Base-by-base conservation (phyloP, 495 filamentous ascomycete genomes). In the Annulohypoxylon bovei region DNA sequence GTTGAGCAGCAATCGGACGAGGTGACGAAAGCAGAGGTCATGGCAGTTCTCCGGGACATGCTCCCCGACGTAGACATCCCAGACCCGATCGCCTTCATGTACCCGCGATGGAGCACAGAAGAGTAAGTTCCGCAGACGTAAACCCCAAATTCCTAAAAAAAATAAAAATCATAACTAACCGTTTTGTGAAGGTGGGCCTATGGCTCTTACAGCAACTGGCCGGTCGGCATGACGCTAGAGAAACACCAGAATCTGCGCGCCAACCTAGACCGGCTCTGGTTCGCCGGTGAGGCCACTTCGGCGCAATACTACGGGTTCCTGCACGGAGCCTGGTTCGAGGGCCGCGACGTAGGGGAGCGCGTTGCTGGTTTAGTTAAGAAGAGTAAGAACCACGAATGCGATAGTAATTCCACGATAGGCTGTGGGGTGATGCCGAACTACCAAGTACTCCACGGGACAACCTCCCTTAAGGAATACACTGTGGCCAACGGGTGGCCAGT, bases 121-220 rank as follows among this genome's bases (percentile, higher is more conserved):
- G 86, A 88, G 14, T 73, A 12, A 73, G 70, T 62, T n/a, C 30
- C 2, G 11, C 8, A 54, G 3, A 37, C 7, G 2, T 46, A 2
- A 27, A 27, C 42, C 28, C 25, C 11, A 16, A 33, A 35, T 25
- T 11, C 20, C 7, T 20, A 1, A 7, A 20, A 35, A 1, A n/a
- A n/a, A n/a, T n/a, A n/a, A n/a, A 6, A 12, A 46, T 33, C n/a
- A 4, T 1, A 23, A 27, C 40, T 72, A 27, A 72, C 56, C 3
- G 4, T 55, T 16, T 56, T 35, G 27, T 20, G 30, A 35, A 73
- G 73, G 37, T 91, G 91, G 88, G 82, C 90, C 1, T 87, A 86
- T 49, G 91, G 91, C 4, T 88, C 85, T 54, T 94, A 93, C 75
- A 89, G 87, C 16, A 93, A 93, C 72, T 93, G 90, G 90, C 91